Evolutionary conservation across 2,329 filamentous ascomycete genomes (phyloP).

Genomic region (Plectosphaerella sp.): DNA sequence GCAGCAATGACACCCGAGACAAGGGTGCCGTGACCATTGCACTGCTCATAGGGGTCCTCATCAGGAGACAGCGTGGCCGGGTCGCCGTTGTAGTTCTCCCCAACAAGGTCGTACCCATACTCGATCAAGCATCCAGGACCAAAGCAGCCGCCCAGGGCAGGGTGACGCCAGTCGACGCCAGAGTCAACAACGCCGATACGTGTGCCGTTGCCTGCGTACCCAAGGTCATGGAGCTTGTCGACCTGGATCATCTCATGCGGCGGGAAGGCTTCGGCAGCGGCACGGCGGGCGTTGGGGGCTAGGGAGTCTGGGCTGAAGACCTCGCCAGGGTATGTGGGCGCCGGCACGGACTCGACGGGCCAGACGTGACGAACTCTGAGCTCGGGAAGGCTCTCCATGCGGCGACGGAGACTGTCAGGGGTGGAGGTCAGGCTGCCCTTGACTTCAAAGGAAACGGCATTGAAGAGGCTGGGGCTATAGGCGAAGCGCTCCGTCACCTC

Average conservation of each 20-base stretch:
- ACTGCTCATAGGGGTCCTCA: conserved; percentile 12
- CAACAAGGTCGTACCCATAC: not conserved
- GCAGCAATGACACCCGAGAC: conserved; percentile 7
- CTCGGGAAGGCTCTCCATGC: conserved; percentile 3
- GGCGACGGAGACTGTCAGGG: conserved; percentile 11
- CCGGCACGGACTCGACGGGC: conserved; percentile 17
- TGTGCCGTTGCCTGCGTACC: conserved; percentile 37
- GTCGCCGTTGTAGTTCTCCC: not conserved
- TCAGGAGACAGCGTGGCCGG: conserved; percentile 4
- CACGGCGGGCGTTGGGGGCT: no score
- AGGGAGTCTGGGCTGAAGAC: not conserved
- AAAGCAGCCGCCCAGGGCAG: not conserved
- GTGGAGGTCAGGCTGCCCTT: conserved; percentile 15
- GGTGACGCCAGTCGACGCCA: conserved; percentile 42
- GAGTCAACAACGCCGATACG: conserved; percentile 35
- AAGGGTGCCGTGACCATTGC: conserved; percentile 15
- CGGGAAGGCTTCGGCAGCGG: no score
- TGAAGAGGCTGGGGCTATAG: conserved; percentile 17
- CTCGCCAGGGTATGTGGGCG: not conserved
- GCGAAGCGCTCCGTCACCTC: conserved; percentile 8
- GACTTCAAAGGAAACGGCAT: conserved; percentile 16
- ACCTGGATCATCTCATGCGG: conserved; percentile 27
- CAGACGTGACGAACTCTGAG: conserved; percentile 20
- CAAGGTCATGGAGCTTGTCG: conserved; percentile 33
- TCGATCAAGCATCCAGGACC: not conserved